Percentiles rank a stretch among this genome's conserved stretches.
These are phyloP conservation scores for Saccharomyces hybrid DNA, from an alignment of 1,139 yeast species.

Conservation along the genomic window DNA sequence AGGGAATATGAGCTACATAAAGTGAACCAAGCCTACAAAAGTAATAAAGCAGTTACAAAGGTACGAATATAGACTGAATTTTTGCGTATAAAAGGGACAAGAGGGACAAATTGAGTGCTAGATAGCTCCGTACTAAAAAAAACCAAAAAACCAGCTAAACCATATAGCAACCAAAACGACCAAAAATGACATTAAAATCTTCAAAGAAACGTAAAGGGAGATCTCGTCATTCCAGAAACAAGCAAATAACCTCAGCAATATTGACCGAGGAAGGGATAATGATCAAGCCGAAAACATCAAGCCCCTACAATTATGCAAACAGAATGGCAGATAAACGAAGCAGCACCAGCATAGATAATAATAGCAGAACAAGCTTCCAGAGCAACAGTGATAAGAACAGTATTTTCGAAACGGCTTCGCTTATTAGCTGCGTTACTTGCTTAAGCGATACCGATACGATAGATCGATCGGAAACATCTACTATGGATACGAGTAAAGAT, in stretches of 20 bases:
- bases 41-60: neutral
- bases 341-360: slow-evolving; percentile 13
- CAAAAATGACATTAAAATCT: neutral
- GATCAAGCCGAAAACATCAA: slow-evolving; percentile 13
- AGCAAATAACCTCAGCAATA: slow-evolving; percentile 6
- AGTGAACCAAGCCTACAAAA: neutral
- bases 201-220: neutral
- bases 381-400: slow-evolving; percentile 15
- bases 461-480: slow-evolving; percentile 1
- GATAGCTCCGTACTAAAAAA: neutral
- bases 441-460: slow-evolving; percentile 19
- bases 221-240: neutral
- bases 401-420: slow-evolving; percentile 27
- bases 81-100: neutral
- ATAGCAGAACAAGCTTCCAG: slow-evolving; percentile 11
- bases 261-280: slow-evolving; percentile 15
- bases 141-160: neutral
- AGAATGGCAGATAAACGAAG: slow-evolving; percentile 5
- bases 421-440: slow-evolving; percentile 31
- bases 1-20: neutral
- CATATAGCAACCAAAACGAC: neutral
- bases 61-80: neutral
- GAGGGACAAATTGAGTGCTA: neutral
- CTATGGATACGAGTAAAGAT: slow-evolving; percentile 6
- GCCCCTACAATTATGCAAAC: neutral